Evolutionary conservation across 306 rosid species (phyloP), one percentile per base, ranked within the genome.

Genomic region (Fragaria iinumae): DNA sequence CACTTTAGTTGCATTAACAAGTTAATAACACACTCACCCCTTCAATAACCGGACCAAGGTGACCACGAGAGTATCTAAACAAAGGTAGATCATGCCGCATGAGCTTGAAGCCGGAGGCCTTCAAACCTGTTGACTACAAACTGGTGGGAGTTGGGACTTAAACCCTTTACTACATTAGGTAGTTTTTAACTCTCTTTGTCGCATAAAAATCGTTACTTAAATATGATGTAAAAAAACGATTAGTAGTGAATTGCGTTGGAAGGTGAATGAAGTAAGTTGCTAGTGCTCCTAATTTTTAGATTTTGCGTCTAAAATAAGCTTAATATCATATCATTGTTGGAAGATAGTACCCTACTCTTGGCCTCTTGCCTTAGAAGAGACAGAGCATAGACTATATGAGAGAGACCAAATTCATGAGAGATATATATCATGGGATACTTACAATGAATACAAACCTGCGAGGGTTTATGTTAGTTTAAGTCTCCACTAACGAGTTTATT

Each of bases 281-380:
- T 29, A 14, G 38, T 29, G 32, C 38, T 27, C 38, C 4, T n/a
- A 17, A 23, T 45, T 21, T 11, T 70, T 79, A 59, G 68, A 80
- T 62, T 56, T 55, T 50, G 82, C 65, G 83, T 79, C 77, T 18
- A 47, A 23, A 62, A 45, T 69, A 81, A 83, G 77, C 76, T 73
- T 43, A 43, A 43, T 43, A 43, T 79, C 73, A 80, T 76, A 86
- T 81, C 77, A 73, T 63, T 65, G 69, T 68, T 32, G n/a, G 12
- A 72, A 49, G 11, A 12, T 13, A 60, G 20, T 13, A 25, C 69
- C 8, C 48, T 29, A 25, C 25, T 25, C 25, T 25, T 25, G 25
- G 25, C 25, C 62, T 75, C 86, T 86, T 83, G 84, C 76, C 88
- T 86, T 71, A 27, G 75, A 84, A 86, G 84, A 78, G 84, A 78